phyloP scores from a whole-genome alignment of 2,329 filamentous ascomycete genomes.

The Neodidymelliopsis sp. region DNA sequence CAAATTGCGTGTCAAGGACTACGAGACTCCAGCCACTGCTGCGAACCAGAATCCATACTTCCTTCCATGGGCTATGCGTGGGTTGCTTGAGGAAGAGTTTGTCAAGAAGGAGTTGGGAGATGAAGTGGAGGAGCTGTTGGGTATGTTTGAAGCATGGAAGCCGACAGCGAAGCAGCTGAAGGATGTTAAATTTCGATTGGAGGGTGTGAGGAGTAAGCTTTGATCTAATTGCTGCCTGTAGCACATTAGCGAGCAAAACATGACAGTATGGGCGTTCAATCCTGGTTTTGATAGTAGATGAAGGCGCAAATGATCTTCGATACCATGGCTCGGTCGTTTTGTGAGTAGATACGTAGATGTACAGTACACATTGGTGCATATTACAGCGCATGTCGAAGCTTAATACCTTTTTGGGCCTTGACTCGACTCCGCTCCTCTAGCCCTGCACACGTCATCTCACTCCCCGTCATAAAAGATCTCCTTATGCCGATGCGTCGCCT shows the following conservation, averaged over 20 bases:
- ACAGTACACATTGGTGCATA: not conserved
- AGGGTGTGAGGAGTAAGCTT: constrained; percentile 88
- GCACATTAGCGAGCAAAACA: not conserved
- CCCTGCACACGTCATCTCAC: constrained; percentile 16
- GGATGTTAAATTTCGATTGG: constrained; percentile 93
- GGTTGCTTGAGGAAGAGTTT: constrained; percentile 87
- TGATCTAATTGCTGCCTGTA: no score
- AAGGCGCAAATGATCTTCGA: not conserved
- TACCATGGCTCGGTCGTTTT: not conserved
- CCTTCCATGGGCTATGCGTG: constrained; percentile 94
- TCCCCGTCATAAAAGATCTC: constrained; percentile 75
- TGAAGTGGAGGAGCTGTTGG: constrained; percentile 81
- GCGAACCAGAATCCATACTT: constrained; percentile 78
- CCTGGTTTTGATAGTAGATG: not conserved
- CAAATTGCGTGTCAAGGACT: constrained; percentile 44
- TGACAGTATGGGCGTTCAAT: not conserved
- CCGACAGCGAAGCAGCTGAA: constrained; percentile 88
- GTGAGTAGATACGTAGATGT: not conserved
- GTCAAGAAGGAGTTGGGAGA: constrained; percentile 80
- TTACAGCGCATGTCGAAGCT: no score
- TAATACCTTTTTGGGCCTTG: no score
- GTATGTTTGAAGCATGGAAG: constrained; percentile 92
- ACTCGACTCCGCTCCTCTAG: no score
- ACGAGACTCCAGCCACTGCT: constrained; percentile 33
- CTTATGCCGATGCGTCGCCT: constrained; percentile 82